phyloP scores from a whole-genome alignment of 2,329 filamentous ascomycete genomes.

The Scedosporium apiospermum region DNA sequence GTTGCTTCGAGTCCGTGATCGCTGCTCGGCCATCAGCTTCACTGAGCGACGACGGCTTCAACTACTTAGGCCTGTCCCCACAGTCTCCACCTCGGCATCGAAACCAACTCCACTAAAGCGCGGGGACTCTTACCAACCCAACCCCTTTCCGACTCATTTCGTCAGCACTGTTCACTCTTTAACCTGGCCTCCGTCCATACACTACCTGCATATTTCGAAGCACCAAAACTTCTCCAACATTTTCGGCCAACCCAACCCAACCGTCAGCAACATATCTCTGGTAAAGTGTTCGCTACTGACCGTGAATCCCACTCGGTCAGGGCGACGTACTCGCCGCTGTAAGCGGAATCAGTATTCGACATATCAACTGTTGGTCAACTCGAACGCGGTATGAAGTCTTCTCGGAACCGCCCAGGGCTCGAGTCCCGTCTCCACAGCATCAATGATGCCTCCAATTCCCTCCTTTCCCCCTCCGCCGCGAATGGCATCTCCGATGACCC shows the following conservation, averaged over 20 bases:
- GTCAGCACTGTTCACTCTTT: neutral
- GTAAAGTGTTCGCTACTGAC: neutral
- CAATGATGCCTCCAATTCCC: neutral
- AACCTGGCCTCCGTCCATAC: neutral
- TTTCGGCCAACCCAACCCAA: neutral
- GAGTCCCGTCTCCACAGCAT: neutral
- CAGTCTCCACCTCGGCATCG: neutral
- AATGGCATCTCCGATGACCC: slow-evolving; percentile 10
- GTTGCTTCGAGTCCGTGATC: neutral
- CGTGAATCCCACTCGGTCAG: neutral
- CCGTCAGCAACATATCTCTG: neutral
- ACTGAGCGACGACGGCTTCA: neutral
- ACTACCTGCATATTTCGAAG: neutral
- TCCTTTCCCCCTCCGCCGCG: slow-evolving; percentile 10
- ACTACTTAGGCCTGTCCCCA: neutral
- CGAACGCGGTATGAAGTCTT: neutral
- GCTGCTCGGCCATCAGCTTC: neutral
- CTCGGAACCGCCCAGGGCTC: neutral
- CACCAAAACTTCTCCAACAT: neutral
- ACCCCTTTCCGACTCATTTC: neutral
- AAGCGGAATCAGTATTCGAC: neutral
- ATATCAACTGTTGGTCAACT: neutral
- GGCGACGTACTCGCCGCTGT: neutral
- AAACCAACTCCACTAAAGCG: neutral
- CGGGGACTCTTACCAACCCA: neutral